Evolutionary conservation across 768 basidiomycete genomes (phyloP), one percentile per base, ranked within the genome.

Genomic region (Amanita molliuscula): DNA sequence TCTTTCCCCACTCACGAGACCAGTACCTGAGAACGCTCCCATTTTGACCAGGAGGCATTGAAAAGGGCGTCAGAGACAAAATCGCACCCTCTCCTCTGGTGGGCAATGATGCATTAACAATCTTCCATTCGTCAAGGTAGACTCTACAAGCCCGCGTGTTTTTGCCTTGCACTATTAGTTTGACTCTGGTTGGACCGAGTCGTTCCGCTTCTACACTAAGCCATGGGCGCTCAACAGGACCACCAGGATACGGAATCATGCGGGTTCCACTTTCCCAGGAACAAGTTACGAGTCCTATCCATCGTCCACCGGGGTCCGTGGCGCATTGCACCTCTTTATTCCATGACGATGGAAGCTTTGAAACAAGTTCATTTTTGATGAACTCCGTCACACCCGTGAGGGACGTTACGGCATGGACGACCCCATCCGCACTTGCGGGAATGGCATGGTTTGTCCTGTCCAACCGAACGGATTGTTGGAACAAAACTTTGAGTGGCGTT

Each of bases 401-500:
- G 9, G 63, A 58, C 1, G 81, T 78, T 1, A 64, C 65, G 6
- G 51, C 51, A 15, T 28, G 51, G 23, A 52, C 13, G 0, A 67
- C 66, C 10, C 61, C 65, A n/a, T 63, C 59, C 5, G 57, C 54
- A 26, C 52, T 46, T 53, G 15, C 33, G 3, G 33, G 16, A 36
- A 62, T 53, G 13, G 55, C 45, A 29, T 59, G 60, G 21, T 57
- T 50, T 26, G 66, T 56, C 20, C 53, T 49, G 10, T 63, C 61
- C 9, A 87, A 62, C 43, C 73, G 66, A 5, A 87, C 66, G 1
- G 59, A 68, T 59, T 89, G 88, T 44, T 72, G 71, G 71, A 88
- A 90, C 63, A 72, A 86, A 1, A 88, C 64, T 54, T 86, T 88
- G 58, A 88, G 65, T 0, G 85, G 86, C 4, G 74, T 62, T 18